Conservation (phyloP, 768 basidiomycete genomes). For the Russula dissimulans region DNA sequence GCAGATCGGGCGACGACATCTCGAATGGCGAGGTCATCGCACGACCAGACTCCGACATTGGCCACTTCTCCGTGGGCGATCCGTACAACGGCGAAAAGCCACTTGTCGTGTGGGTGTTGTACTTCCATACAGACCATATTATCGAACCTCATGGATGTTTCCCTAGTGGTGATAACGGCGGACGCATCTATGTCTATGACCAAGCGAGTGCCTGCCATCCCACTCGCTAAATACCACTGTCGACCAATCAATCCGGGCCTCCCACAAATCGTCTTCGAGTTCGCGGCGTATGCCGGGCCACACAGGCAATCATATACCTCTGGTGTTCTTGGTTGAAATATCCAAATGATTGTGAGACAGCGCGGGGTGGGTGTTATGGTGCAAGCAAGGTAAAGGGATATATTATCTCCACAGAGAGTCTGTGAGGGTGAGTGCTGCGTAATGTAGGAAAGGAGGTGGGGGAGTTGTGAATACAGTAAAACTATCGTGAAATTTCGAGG, state of each 20-base stretch:
- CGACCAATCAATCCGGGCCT: neutral
- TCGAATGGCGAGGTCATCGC: slow-evolving; percentile 15
- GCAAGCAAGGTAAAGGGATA: too few relatives aligned
- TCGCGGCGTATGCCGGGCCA: neutral
- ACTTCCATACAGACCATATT: neutral
- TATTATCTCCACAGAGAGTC: neutral
- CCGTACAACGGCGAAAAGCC: slow-evolving; percentile 13
- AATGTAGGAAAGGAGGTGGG: neutral
- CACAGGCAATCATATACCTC: too few relatives aligned
- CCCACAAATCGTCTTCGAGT: neutral
- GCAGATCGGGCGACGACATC: slow-evolving; percentile 13
- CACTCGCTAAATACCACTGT: neutral
- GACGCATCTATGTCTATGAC: slow-evolving; percentile 16
- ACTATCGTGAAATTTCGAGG: neutral
- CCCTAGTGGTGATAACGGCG: slow-evolving; percentile 18
- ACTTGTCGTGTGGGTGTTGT: slow-evolving; percentile 16
- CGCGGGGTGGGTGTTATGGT: too few relatives aligned
- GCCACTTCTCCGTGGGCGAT: slow-evolving; percentile 20
- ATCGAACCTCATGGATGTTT: neutral
- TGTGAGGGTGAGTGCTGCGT: neutral
- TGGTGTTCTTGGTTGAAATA: too few relatives aligned
- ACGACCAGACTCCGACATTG: slow-evolving; percentile 14
- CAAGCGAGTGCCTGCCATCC: neutral
- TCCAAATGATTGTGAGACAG: too few relatives aligned
- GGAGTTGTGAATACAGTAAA: neutral